phyloP scores from a whole-genome alignment of 140 eudicot species.

The Ambrosia hybrid region DNA sequence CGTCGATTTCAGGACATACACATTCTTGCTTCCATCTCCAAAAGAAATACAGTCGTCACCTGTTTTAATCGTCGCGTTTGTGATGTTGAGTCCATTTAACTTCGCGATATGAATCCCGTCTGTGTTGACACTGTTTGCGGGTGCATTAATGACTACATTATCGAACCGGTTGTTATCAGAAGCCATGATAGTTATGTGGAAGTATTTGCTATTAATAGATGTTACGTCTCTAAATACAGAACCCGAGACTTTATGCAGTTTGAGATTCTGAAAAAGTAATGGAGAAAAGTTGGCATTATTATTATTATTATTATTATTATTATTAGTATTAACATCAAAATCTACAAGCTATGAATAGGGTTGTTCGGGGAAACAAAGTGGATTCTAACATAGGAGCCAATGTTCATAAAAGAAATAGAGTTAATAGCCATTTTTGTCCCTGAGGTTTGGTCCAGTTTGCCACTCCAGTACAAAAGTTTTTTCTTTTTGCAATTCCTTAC shows the following conservation, averaged over 20 bases:
- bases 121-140: constrained; percentile 45
- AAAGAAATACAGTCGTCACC: constrained; percentile 68
- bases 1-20: constrained; percentile 26
- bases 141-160: constrained; percentile 37
- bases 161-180: constrained; percentile 29
- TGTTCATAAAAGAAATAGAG: too few species aligned
- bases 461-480: too few species aligned
- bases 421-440: too few species aligned
- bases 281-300: background rate
- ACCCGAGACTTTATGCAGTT: constrained; percentile 33
- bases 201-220: constrained; percentile 43
- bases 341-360: too few species aligned
- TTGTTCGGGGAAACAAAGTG: too few species aligned
- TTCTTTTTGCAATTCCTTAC: too few species aligned
- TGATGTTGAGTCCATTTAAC: constrained; percentile 25
- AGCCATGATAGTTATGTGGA: constrained; percentile 36
- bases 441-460: too few species aligned
- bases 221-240: constrained; percentile 39
- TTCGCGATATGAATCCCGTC: constrained; percentile 59
- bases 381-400: too few species aligned
- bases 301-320: too few species aligned
- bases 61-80: constrained; percentile 32
- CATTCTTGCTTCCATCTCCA: constrained; percentile 41
- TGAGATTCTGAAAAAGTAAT: constrained; percentile 36
- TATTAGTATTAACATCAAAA: too few species aligned